phyloP scores from a whole-genome alignment of 345 rosid species.

The Murraya paniculata region DNA sequence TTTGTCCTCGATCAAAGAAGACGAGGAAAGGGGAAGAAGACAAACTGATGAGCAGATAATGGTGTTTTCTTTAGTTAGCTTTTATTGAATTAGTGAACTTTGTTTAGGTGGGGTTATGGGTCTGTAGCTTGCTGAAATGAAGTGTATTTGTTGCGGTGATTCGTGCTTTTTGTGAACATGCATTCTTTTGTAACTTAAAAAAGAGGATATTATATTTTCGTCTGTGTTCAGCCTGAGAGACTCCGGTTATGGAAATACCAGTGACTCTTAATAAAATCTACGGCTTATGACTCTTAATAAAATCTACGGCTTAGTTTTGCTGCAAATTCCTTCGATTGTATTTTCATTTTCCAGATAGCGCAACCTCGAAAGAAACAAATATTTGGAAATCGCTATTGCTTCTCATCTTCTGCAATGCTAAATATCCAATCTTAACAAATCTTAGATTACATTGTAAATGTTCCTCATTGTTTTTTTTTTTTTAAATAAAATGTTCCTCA shows the following conservation, averaged over 20 bases:
- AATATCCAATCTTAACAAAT: background rate
- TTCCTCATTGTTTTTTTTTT: too few species aligned
- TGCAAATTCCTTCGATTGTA: background rate
- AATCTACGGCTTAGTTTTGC: constrained; percentile 3
- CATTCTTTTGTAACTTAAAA: constrained; percentile 40
- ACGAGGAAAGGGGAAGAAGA: constrained; percentile 32
- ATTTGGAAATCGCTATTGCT: background rate
- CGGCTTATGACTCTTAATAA: constrained; percentile 39
- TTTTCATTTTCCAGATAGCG: background rate
- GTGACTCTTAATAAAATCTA: constrained; percentile 36
- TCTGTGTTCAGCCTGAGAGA: constrained; percentile 21
- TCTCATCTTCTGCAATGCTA: background rate
- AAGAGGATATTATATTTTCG: background rate
- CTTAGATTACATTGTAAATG: background rate
- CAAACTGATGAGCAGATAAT: constrained; percentile 14
- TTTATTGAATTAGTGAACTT: constrained; percentile 30
- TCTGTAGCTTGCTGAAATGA: constrained; percentile 18
- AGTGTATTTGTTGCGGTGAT: constrained; percentile 4
- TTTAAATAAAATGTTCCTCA: too few species aligned
- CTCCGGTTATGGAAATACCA: constrained; percentile 23
- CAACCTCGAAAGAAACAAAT: too few species aligned
- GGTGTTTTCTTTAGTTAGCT: constrained; percentile 29
- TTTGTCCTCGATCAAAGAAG: constrained; percentile 31
- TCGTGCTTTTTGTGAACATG: constrained; percentile 22
- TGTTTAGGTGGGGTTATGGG: constrained; percentile 25